Evolutionary conservation across 2,329 filamentous ascomycete species (phyloP).

Genomic region (Aureobasidium sp.): DNA sequence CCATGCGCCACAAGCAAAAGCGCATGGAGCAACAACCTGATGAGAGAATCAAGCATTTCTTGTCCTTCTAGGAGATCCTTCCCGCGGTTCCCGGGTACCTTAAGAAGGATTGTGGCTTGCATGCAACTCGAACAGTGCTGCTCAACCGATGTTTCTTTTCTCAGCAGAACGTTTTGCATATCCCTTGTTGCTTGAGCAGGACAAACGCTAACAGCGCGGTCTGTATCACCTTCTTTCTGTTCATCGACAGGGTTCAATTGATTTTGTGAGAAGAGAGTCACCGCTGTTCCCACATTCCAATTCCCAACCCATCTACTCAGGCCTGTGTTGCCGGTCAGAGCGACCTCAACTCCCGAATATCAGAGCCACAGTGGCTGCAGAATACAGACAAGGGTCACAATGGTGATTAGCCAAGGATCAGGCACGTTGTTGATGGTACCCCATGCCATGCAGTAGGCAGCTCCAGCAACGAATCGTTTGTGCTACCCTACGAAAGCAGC

Average conservation of each 20-base stretch:
- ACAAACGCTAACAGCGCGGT: neutral
- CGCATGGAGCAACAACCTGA: neutral
- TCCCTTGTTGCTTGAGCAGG: neutral
- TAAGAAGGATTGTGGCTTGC: neutral
- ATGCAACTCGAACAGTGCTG: neutral
- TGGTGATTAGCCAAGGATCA: neutral
- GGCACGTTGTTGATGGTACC: neutral
- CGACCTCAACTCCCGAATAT: neutral
- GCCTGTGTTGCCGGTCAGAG: neutral
- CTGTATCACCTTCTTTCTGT: neutral
- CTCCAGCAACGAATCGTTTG: neutral
- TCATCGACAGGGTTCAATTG: neutral
- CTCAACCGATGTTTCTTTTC: neutral
- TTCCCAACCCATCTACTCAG: neutral
- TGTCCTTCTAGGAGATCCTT: neutral
- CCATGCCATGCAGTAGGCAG: neutral
- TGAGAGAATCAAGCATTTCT: neutral
- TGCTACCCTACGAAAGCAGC: neutral
- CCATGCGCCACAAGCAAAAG: neutral
- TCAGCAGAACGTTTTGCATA: neutral
- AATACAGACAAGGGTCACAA: neutral
- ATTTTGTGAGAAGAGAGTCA: neutral
- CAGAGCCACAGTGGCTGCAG: neutral
- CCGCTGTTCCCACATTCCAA: neutral
- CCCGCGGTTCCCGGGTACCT: neutral